phyloP scores from a whole-genome alignment of 768 basidiomycete species.

The Butyriboletus loyo region DNA sequence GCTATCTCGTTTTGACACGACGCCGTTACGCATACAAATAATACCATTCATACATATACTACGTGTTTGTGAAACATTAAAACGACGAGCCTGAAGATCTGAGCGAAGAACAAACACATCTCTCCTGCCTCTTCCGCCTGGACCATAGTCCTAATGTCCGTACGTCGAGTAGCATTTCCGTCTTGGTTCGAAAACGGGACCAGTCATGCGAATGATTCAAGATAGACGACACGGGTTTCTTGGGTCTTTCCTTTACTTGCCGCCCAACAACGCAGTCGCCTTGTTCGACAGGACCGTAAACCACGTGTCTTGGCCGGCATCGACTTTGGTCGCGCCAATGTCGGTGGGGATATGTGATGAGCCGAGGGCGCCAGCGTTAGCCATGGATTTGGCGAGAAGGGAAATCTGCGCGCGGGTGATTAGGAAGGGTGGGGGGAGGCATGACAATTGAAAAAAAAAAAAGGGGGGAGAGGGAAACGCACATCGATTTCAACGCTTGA shows the following conservation, averaged over 20 bases:
- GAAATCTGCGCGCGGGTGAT: conserved; percentile 37
- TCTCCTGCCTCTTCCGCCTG: neutral
- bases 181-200: too few relatives aligned
- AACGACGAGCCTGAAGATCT: too few relatives aligned
- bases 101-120: neutral
- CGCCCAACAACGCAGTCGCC: conserved; percentile 44
- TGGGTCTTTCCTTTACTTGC: neutral
- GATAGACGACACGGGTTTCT: neutral
- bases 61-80: too few relatives aligned
- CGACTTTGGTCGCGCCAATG: conserved; percentile 39
- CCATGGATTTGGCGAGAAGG: conserved; percentile 52
- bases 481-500: conserved; percentile 46
- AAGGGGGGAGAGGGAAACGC: too few relatives aligned
- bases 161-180: neutral
- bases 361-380: conserved; percentile 53
- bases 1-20: neutral
- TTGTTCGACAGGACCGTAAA: conserved; percentile 60
- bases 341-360: conserved; percentile 44
- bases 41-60: too few relatives aligned
- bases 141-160: neutral
- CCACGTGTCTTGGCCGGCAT: conserved; percentile 32
- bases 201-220: neutral
- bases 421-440: too few relatives aligned
- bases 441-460: neutral
- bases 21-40: too few relatives aligned